Base-by-base conservation (phyloP, 2,329 filamentous ascomycete species). In the Pseudocercospora musae region DNA sequence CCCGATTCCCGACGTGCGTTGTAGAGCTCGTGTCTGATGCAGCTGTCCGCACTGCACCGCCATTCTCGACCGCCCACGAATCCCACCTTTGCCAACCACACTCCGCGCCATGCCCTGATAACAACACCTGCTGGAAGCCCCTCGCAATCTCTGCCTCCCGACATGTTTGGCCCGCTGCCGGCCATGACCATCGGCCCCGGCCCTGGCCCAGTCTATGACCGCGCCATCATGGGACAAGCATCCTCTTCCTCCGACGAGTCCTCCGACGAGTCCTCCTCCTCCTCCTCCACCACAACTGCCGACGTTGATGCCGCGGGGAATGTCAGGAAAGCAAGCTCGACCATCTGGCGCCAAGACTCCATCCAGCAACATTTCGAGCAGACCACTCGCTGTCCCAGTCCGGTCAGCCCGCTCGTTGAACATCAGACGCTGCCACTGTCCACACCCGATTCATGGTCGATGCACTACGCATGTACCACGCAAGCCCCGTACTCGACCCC, bases 51-150 rank as follows among this genome's bases (percentile, higher is more conserved):
- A 53, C 63, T 62, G 63, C 66, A 70, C 59, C 70, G 67, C 62
- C 71, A 71, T 58, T 66, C 64, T 55, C 66, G 68, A 52, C 11
- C 5, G 23, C 48, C 48, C 48, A 52, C 25, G 4, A 63, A 59
- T 66, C 55, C 70, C 65, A 56, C 62, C 60, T 75, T 76, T 65
- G 62, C 70, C 68, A 73, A 76, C 64, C 73, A 76, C 65, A 76
- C 72, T 53, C 75, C 73, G 37, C 70, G 71, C 57, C 57, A 59
- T 21, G 70, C 69, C 64, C 71, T 73, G 64, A 68, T 73, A 68
- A 69, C 64, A 68, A 69, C 64, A 56, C 40, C 60, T 54, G 61
- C 58, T 54, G 57, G 58, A 49, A 64, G 57, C 68, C 68, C 68
- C 67, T 70, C 70, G 33, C 71, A 70, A 65, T 63, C 68, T 69